A percentile compares a stretch with the other conserved stretches of the same genome.
phyloP scores from a whole-genome alignment of 1,139 yeast genomes.

The Pichia sp. region DNA sequence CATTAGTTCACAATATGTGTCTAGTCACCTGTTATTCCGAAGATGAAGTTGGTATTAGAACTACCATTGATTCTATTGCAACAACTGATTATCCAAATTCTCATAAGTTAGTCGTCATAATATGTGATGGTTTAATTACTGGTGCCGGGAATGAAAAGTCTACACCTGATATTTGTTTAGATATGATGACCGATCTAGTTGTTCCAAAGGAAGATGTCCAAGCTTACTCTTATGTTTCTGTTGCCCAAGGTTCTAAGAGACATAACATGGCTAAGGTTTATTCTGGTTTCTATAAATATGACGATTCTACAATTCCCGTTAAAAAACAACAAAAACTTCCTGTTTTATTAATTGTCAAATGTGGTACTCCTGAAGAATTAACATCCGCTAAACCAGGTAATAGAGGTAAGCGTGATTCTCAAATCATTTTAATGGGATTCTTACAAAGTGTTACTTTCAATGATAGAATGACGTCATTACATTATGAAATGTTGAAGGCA shows the following conservation, averaged over 20 bases:
- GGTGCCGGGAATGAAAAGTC: constrained; percentile 87
- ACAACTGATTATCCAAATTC: constrained; percentile 95
- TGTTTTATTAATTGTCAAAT: constrained; percentile 76
- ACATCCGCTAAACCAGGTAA: constrained; percentile 89
- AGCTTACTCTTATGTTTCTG: constrained; percentile 88
- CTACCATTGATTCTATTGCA: constrained; percentile 86
- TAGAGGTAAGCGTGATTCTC: constrained; percentile 98
- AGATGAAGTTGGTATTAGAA: constrained; percentile 79
- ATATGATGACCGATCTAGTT: constrained; percentile 84
- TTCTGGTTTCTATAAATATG: constrained; percentile 86
- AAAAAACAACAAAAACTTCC: constrained; percentile 93
- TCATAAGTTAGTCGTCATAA: constrained; percentile 77
- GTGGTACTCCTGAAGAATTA: constrained; percentile 89
- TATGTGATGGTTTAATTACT: constrained; percentile 92
- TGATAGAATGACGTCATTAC: constrained; percentile 96
- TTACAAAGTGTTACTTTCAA: constrained; percentile 90
- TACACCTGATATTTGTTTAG: constrained; percentile 86
- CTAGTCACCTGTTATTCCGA: constrained; percentile 96
- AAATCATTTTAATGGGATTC: constrained; percentile 89
- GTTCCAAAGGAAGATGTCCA: constrained; percentile 70
- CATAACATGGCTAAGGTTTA: constrained; percentile 98
- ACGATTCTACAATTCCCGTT: constrained; percentile 66
- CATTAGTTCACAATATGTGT: constrained; percentile 79
- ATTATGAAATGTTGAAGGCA: constrained; percentile 72
- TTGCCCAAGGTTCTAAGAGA: constrained; percentile 88